Conservation (phyloP, 2,329 filamentous ascomycete species). For the Hymenoscyphus infarciens region DNA sequence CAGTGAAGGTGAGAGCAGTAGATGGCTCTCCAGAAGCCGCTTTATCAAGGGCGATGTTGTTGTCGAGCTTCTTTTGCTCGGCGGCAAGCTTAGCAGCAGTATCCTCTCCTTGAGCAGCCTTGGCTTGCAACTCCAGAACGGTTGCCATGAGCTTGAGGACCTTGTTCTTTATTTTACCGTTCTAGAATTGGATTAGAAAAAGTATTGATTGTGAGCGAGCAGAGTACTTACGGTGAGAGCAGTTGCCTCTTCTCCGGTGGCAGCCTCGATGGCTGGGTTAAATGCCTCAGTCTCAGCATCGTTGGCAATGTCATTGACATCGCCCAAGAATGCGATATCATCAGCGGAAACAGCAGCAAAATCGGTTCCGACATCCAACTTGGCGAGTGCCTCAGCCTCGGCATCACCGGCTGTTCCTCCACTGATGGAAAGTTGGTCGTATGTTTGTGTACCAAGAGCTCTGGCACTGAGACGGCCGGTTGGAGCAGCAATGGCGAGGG, state of each 20-base stretch:
- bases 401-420: conserved; percentile 50
- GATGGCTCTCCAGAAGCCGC: conserved; percentile 35
- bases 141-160: conserved; percentile 54
- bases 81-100: conserved; percentile 43
- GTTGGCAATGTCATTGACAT: conserved; percentile 36
- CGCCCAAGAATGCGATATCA: conserved; percentile 19
- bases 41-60: conserved; percentile 44
- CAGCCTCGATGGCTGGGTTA: conserved; percentile 49
- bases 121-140: conserved; percentile 46
- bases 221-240: conserved; percentile 38
- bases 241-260: conserved; percentile 35
- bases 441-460: conserved; percentile 8
- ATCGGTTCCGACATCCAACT: conserved; percentile 18
- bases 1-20: conserved; percentile 18
- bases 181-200: conserved; percentile 4
- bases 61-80: conserved; percentile 50
- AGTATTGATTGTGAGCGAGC: too few relatives aligned
- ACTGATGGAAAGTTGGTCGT: conserved; percentile 44
- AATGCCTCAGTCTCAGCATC: conserved; percentile 41
- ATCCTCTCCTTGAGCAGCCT: conserved; percentile 46
- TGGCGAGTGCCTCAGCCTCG: conserved; percentile 43
- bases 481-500: conserved; percentile 7
- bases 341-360: conserved; percentile 16
- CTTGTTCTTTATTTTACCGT: conserved; percentile 56
- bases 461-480: background rate